Evolutionary conservation across 1,139 yeast genomes (phyloP), one percentile per base, ranked within the genome.

Genomic region (Geotrichum bryndzae): DNA sequence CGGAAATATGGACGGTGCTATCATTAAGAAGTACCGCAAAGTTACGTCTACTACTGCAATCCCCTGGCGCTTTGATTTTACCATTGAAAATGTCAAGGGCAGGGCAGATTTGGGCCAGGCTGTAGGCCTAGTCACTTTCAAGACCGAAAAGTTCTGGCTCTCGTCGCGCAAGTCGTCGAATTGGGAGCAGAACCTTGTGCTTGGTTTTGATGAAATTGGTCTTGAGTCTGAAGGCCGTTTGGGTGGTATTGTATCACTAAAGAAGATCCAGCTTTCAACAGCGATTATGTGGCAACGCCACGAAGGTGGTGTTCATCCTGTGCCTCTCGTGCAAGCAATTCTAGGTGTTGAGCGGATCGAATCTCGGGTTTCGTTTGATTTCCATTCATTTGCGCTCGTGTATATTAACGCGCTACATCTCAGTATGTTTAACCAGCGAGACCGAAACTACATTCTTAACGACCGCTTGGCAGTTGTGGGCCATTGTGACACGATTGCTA

Each of bases 71-170:
- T 74, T 88, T 51, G 84, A 88, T 4, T 74, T 88, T 55, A 77
- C 84, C 23, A 72, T 91, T 2, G 70, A 80, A 0, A 82, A 84
- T 65, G 76, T 86, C 1, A 73, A 77, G 0, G 80, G 88, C 4
- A 80, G 79, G 53, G 84, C 89, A 23, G 96, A 90, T 68, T 79
- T 92, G 66, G 98, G 98, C 0, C 90, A 89, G 58, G 84, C 96
- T 0, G 76, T 94, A 50, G 98, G 98, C 23, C 79, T 82, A 38
- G 74, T 88, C 58, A 76, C 79, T 1, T 74, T 90, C 18, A 73
- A 72, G 0, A 66, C 89, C 31, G 86, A 85, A 60, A 79, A 82
- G 56, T 74, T 86, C 15, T 90, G 96, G 94, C 79, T 85, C 0
- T 80, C 87, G 0, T 83, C 92, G 0, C 82, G 84, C 64, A 91